phyloP scores from a whole-genome alignment of 108 stramenopile species.

The Pseudonitzschia delicatissima region DNA sequence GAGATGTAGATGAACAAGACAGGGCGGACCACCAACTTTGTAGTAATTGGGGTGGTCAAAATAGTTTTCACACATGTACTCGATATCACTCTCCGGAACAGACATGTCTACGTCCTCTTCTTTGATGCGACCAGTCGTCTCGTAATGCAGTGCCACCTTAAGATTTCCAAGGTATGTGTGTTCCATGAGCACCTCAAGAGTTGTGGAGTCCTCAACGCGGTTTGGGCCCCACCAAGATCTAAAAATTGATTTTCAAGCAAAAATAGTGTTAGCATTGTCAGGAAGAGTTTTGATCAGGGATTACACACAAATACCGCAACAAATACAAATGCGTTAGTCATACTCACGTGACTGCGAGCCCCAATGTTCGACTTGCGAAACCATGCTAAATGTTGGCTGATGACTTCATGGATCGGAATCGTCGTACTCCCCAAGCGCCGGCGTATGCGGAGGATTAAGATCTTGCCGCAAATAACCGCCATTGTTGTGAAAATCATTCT shows the following conservation, averaged over 20 bases:
- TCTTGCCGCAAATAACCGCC: slow-evolving; percentile 33
- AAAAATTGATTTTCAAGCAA: no score
- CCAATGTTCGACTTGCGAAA: slow-evolving; percentile 45
- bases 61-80: slow-evolving; percentile 37
- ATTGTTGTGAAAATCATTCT: slow-evolving; percentile 29
- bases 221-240: slow-evolving; percentile 47
- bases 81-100: slow-evolving; percentile 17
- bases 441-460: slow-evolving; percentile 24
- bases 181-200: slow-evolving; percentile 25
- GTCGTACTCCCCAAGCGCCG: slow-evolving; percentile 41
- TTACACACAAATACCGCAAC: no score
- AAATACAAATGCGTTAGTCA: no score
- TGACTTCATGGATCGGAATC: slow-evolving; percentile 33
- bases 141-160: slow-evolving; percentile 45
- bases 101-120: not conserved
- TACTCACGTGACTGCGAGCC: no score
- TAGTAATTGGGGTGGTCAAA: slow-evolving; percentile 45
- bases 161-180: slow-evolving; percentile 13
- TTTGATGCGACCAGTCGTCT: slow-evolving; percentile 30
- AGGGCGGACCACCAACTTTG: slow-evolving; percentile 35
- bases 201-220: slow-evolving; percentile 18
- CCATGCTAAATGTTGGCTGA: slow-evolving; percentile 52
- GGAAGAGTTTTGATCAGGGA: no score
- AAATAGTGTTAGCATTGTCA: no score
- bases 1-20: slow-evolving; percentile 45